Evolutionary conservation across 2,329 filamentous ascomycete species (phyloP), one percentile per base, ranked within the genome.

Genomic region (Calonectria montana): DNA sequence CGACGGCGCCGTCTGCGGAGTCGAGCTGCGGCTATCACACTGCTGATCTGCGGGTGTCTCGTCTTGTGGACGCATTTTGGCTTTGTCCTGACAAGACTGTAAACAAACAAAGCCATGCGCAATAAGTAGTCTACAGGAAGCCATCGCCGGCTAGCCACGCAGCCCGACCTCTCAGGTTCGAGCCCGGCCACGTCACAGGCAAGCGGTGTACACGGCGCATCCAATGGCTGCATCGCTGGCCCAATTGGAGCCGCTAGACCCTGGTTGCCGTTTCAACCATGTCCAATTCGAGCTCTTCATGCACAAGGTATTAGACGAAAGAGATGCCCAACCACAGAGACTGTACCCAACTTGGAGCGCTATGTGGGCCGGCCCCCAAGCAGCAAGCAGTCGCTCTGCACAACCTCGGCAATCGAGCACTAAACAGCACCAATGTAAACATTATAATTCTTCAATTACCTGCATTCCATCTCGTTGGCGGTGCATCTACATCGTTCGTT

Each of bases 161-260:
- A 59, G 53, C 53, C 53, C 31, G 53, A 59, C 35, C 53, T 59
- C 31, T 59, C 50, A 55, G 35, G 13, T 57, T 37, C 53, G 35
- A n/a, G 53, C 53, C 53, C 53, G 39, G 53, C 53, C 53, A 59
- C 53, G 53, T 59, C 53, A 59, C 35, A 47, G 53, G 53, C 53
- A 27, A 59, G 53, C 53, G 53, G 53, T 59, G 53, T 25, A 59
- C 53, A 59, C 53, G 37, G 43, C 37, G 53, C 53, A 25, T 41
- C 53, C 31, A 31, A 45, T 47, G 31, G 35, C 41, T 43, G 35
- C 55, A 47, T n/a, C 7, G 37, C 37, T 57, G 25, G 41, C 29
- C 39, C 35, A 57, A 41, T 41, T 29, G 50, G 23, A 23, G 39
- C 29, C 57, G 7, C 21, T 25, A 10, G 13, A 37, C 35, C 53